These are phyloP conservation scores for Malassezia equina DNA, from an alignment of 1,284 basidiomycete species.

Conservation along the genomic window DNA sequence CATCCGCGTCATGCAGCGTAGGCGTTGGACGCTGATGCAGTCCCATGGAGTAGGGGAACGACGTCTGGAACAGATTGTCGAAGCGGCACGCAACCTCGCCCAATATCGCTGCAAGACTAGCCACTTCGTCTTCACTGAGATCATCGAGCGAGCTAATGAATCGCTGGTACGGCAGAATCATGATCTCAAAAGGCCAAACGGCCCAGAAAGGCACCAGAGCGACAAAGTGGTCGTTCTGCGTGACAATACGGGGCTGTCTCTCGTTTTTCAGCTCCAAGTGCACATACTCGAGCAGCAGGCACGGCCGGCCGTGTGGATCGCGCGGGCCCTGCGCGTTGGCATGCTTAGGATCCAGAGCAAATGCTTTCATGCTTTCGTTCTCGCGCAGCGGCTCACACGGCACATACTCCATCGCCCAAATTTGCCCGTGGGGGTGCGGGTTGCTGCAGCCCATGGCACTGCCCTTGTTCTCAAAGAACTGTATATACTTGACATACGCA, in stretches of 20 bases:
- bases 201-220: constrained; percentile 94
- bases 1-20: constrained; percentile 50
- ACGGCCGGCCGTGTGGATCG: constrained; percentile 58
- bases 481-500: constrained; percentile 43
- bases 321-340: constrained; percentile 50
- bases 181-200: constrained; percentile 81
- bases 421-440: constrained; percentile 88
- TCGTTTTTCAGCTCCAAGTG: constrained; percentile 58
- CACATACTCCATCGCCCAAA: constrained; percentile 58
- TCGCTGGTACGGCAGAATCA: constrained; percentile 49
- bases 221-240: constrained; percentile 66
- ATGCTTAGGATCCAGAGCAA: constrained; percentile 25
- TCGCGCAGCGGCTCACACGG: constrained; percentile 38
- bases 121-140: constrained; percentile 24
- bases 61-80: constrained; percentile 52
- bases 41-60: constrained; percentile 95
- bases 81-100: constrained; percentile 39
- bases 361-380: constrained; percentile 26
- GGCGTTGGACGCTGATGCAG: constrained; percentile 61
- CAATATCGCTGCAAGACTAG: constrained; percentile 51
- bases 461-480: constrained; percentile 71
- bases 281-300: constrained; percentile 75
- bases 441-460: constrained; percentile 93
- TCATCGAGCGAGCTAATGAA: constrained; percentile 32
- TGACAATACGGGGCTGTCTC: constrained; percentile 58